These are phyloP conservation scores for Aspergillus sp. DNA, from an alignment of 2,329 filamentous ascomycete genomes.

Conservation along the genomic window DNA sequence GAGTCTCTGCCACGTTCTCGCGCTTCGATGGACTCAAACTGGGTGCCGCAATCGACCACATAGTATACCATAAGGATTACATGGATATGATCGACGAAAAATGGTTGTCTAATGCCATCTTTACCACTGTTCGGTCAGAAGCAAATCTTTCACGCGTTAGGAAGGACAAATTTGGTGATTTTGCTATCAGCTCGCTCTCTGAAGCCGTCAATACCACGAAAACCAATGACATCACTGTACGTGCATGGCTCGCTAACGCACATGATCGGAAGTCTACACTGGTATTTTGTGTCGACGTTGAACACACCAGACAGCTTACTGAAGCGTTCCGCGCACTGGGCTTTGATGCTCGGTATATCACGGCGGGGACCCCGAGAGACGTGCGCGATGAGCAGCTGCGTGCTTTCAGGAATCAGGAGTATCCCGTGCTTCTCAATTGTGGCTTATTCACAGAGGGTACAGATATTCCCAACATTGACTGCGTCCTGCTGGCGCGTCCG, in stretches of 20 bases:
- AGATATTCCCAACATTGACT: conserved; percentile 96
- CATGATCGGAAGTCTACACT: conserved; percentile 76
- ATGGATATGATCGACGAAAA: conserved; percentile 82
- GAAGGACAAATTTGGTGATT: conserved; percentile 70
- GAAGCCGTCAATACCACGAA: conserved; percentile 76
- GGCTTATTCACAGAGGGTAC: conserved; percentile 97
- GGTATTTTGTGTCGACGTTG: conserved; percentile 90
- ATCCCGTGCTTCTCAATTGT: conserved; percentile 88
- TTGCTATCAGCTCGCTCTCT: conserved; percentile 75
- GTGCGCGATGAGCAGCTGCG: conserved; percentile 70
- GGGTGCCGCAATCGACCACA: conserved; percentile 85
- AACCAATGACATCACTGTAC: conserved; percentile 81
- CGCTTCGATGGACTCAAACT: conserved; percentile 81
- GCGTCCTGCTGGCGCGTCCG: conserved; percentile 81
- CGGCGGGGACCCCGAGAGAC: conserved; percentile 71
- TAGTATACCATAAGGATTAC: conserved; percentile 90
- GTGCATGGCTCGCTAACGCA: conserved; percentile 81
- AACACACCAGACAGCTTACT: conserved; percentile 75
- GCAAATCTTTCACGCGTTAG: conserved; percentile 76
- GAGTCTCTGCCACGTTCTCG: conserved; percentile 82
- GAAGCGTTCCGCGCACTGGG: conserved; percentile 73
- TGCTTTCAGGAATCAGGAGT: conserved; percentile 73
- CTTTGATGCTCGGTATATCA: conserved; percentile 84
- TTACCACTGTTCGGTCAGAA: conserved; percentile 85
- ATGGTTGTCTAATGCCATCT: conserved; percentile 88